These are phyloP conservation scores for Tolypocladium ophioglossoides DNA, from an alignment of 2,329 filamentous ascomycete genomes.

Conservation along the genomic window DNA sequence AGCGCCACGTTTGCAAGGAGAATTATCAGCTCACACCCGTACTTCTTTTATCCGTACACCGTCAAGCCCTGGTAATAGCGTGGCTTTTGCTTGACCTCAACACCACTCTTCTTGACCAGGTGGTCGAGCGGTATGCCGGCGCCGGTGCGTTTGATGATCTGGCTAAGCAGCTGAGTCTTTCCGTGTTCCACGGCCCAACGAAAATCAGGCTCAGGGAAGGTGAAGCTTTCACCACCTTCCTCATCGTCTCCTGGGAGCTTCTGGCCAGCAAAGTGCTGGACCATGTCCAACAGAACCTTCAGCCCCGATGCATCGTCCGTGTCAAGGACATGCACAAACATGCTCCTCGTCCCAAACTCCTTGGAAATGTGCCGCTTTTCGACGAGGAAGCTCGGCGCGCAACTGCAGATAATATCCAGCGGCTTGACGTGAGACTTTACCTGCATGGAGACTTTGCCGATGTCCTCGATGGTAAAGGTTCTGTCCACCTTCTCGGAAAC, in stretches of 20 bases:
- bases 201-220: slow-evolving; percentile 31
- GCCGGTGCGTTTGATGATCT: slow-evolving; percentile 56
- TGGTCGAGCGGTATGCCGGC: slow-evolving; percentile 59
- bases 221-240: slow-evolving; percentile 22
- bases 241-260: slow-evolving; percentile 24
- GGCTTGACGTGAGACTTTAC: slow-evolving; percentile 56
- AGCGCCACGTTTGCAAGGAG: slow-evolving; percentile 1
- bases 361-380: slow-evolving; percentile 15
- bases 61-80: slow-evolving; percentile 67
- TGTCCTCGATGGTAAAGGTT: slow-evolving; percentile 64
- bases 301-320: slow-evolving; percentile 44
- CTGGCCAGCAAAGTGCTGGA: slow-evolving; percentile 30
- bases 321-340: slow-evolving; percentile 36
- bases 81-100: slow-evolving; percentile 53
- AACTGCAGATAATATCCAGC: slow-evolving; percentile 35
- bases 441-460: slow-evolving; percentile 57
- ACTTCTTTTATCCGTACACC: slow-evolving; percentile 62
- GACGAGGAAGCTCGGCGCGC: slow-evolving; percentile 21
- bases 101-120: slow-evolving; percentile 54
- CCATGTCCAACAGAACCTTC: slow-evolving; percentile 45
- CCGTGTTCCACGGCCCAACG: slow-evolving; percentile 32
- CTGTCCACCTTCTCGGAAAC: slow-evolving; percentile 49
- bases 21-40: background rate
- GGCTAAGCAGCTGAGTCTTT: slow-evolving; percentile 45
- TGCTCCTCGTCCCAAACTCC: slow-evolving; percentile 3